These are phyloP conservation scores for Tetrahymena thermophila DNA, from an alignment of 73 alveolate species.

Conservation along the genomic window DNA sequence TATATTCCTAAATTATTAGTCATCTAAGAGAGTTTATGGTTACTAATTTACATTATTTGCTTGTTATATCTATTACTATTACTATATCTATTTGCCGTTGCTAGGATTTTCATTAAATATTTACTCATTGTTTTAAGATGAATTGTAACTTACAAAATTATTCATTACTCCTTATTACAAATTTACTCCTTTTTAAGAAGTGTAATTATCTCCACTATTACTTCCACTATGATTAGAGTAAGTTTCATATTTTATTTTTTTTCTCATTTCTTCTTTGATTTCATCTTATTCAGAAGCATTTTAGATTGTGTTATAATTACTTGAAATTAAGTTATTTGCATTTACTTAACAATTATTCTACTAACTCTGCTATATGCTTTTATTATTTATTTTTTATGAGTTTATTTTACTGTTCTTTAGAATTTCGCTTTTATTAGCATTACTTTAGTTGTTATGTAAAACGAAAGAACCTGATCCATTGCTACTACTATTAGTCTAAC, in stretches of 20 bases:
- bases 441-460: neutral
- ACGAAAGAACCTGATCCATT: neutral
- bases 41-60: neutral
- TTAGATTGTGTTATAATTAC: neutral
- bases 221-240: neutral
- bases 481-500: neutral
- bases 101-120: neutral
- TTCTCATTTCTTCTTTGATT: neutral
- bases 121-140: neutral
- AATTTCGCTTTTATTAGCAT: neutral
- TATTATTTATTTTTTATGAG: neutral
- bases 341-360: neutral
- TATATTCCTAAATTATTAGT: neutral
- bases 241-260: neutral
- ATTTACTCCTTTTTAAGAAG: neutral
- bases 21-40: neutral
- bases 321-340: neutral
- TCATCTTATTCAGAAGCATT: neutral
- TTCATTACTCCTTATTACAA: neutral
- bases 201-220: neutral
- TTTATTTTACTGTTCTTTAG: neutral
- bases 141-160: neutral
- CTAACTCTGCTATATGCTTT: neutral
- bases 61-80: neutral
- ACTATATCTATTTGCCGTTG: neutral